Percentiles rank a stretch among this genome's conserved stretches.
These are phyloP conservation scores for Fusarium secorum DNA, from an alignment of 2,329 filamentous ascomycete genomes.

Conservation along the genomic window DNA sequence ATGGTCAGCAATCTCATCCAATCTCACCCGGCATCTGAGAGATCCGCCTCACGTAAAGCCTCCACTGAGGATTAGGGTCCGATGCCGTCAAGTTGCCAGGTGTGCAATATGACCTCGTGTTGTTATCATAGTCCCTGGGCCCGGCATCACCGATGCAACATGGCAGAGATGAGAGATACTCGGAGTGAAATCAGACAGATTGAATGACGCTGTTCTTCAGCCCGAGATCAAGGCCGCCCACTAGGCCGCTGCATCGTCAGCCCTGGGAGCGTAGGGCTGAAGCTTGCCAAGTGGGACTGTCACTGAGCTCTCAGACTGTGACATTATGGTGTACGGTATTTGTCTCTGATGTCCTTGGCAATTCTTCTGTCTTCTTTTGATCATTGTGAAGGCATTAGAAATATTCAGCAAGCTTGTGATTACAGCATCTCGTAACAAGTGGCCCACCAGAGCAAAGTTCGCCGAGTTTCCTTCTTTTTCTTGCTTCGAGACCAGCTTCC, in stretches of 20 bases:
- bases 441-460: neutral
- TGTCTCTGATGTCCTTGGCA: neutral
- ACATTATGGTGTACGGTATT: neutral
- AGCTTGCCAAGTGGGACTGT: conserved; percentile 32
- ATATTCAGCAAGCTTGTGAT: neutral
- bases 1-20: conserved; percentile 35
- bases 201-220: neutral
- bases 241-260: conserved; percentile 25
- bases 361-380: neutral
- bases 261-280: conserved; percentile 35
- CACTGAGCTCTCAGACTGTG: conserved; percentile 2
- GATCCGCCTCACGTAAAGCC: conserved; percentile 24
- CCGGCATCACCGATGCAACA: conserved; percentile 12
- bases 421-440: neutral
- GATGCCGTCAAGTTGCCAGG: neutral
- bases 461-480: neutral
- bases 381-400: neutral
- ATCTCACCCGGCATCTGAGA: conserved; percentile 22
- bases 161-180: neutral
- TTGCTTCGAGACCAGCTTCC: neutral
- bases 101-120: conserved; percentile 4
- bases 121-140: neutral
- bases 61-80: neutral
- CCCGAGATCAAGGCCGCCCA: conserved; percentile 12
- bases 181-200: neutral